Evolutionary conservation across 2,329 filamentous ascomycete species (phyloP), one percentile per base, ranked within the genome.

Genomic region (Arachnomyces sp.): DNA sequence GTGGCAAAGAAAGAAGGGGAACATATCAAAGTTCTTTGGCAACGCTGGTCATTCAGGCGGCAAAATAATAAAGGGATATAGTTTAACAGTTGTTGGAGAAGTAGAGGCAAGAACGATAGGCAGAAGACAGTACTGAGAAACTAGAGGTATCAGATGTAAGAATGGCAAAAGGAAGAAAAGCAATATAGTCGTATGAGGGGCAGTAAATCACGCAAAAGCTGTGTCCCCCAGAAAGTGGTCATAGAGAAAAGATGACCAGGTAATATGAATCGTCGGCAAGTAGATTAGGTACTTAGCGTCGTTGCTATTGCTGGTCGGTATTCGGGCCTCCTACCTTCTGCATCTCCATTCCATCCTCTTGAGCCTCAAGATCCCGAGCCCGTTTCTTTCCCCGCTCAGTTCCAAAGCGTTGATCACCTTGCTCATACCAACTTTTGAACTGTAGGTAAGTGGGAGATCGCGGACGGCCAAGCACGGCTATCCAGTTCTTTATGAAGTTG

Each of bases 401-500:
- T 6, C 82, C 85, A 45, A 95, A 79, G 17, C 92, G 78, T 65
- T 94, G 86, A 60, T 96, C 92, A 5, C 92, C 92, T 46, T 81
- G 74, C 47, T 79, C 68, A 52, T 92, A 90, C 39, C 69, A 67
- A 32, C 69, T 69, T 68, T 95, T 95, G 71, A 96, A 95, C 45
- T 78, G 77, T 56, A 95, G 78, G 61, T 95, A 96, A 0, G 85
- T 90, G 6, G 90, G 89, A 14, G 87, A 81, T 14, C 89, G 77
- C 9, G 92, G 89, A 36, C 90, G 80, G 51, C 81, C 82, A 36
- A 96, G 71, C 9, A 95, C 88, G 6, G 81, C 75, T 29, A 85
- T 63, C 75, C 86, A 88, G 62, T 98, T 98, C 54, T 75, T 82
- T 54, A 84, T 62, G 35, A 83, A 69, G 50, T 71, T 83, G 28